Conservation (phyloP, 2,329 filamentous ascomycete genomes). For the Dothiorella sarmentorum region DNA sequence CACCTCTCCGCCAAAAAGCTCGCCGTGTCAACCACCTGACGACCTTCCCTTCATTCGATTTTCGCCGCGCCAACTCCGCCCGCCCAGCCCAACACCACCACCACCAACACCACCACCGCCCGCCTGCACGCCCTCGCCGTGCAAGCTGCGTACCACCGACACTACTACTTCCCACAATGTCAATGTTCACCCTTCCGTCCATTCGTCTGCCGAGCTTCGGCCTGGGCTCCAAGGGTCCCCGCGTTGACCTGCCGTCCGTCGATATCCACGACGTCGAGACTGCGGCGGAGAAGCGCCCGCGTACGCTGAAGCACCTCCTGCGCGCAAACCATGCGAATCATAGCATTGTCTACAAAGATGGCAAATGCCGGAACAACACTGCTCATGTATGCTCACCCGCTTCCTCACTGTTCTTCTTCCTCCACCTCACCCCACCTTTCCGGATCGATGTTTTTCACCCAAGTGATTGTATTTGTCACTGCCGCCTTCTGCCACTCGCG, state of each 20-base stretch:
- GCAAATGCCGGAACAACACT: slow-evolving; percentile 77
- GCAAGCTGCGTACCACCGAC: background rate
- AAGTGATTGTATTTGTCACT: background rate
- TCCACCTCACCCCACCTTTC: background rate
- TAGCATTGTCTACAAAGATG: slow-evolving; percentile 73
- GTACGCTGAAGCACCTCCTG: slow-evolving; percentile 85
- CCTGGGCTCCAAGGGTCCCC: background rate
- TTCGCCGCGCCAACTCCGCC: background rate
- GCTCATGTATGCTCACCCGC: slow-evolving; percentile 57
- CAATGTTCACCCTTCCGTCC: slow-evolving; percentile 15
- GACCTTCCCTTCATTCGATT: background rate
- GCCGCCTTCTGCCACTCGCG: background rate
- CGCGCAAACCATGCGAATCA: slow-evolving; percentile 91
- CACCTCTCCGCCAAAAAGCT: background rate
- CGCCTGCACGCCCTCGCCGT: slow-evolving; percentile 4
- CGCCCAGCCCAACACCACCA: background rate
- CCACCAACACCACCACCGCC: background rate
- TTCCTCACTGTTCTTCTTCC: background rate
- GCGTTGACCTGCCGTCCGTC: slow-evolving; percentile 60
- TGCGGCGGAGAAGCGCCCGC: slow-evolving; percentile 69
- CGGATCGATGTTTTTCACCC: too few species aligned
- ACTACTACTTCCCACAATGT: background rate
- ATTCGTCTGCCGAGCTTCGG: slow-evolving; percentile 16
- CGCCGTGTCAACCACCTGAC: background rate
- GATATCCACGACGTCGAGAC: slow-evolving; percentile 77